These are phyloP conservation scores for Nectriaceae sp. DNA, from an alignment of 2,329 filamentous ascomycete species.

Conservation along the genomic window DNA sequence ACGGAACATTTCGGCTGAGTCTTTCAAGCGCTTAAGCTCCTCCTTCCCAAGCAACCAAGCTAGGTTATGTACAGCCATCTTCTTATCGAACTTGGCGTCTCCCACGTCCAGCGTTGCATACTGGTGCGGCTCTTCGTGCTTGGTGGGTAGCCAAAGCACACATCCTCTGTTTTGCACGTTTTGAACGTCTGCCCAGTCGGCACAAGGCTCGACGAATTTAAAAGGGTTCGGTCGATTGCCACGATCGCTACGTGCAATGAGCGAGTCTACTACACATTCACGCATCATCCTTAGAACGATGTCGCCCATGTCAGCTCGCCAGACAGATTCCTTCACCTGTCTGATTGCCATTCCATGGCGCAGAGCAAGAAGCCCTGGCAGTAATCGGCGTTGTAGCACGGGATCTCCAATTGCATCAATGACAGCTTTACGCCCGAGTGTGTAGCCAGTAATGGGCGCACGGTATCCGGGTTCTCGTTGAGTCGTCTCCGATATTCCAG, in stretches of 20 bases:
- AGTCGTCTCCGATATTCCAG: too few relatives aligned
- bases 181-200: slow-evolving; percentile 46
- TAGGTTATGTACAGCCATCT: slow-evolving; percentile 56
- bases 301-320: slow-evolving; percentile 56
- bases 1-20: slow-evolving; percentile 35
- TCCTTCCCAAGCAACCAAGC: slow-evolving; percentile 50
- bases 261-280: slow-evolving; percentile 44
- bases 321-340: slow-evolving; percentile 18
- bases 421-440: slow-evolving; percentile 30
- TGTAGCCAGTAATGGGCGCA: slow-evolving; percentile 25
- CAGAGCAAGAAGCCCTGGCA: slow-evolving; percentile 14
- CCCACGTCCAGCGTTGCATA: slow-evolving; percentile 49
- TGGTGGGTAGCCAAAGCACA: slow-evolving; percentile 43
- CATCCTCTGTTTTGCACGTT: slow-evolving; percentile 44
- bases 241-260: slow-evolving; percentile 41
- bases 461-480: too few relatives aligned
- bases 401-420: slow-evolving; percentile 24
- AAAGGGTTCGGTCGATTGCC: slow-evolving; percentile 18
- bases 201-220: slow-evolving; percentile 44
- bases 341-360: slow-evolving; percentile 31
- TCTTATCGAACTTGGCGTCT: slow-evolving; percentile 33
- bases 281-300: slow-evolving; percentile 55
- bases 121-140: slow-evolving; percentile 28
- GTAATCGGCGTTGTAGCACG: slow-evolving; percentile 10
- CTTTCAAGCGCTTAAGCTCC: slow-evolving; percentile 42